Conservation (phyloP, 1,139 yeast genomes). For the Tardiomyces blankii region DNA sequence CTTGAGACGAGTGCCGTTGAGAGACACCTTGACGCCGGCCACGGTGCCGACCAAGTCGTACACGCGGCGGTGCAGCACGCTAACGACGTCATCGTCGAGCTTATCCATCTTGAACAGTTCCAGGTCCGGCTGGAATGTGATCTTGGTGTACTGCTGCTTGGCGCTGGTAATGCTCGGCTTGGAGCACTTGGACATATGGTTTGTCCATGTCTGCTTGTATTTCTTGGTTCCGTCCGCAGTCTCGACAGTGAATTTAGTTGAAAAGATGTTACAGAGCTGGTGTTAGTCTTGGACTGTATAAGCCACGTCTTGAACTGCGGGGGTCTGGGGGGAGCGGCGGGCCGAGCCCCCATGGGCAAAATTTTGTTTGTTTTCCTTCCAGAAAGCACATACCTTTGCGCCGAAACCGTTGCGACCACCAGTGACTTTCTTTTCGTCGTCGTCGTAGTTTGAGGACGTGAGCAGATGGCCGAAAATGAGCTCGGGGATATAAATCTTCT, state of each 20-base stretch:
- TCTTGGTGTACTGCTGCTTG: constrained; percentile 70
- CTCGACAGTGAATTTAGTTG: constrained; percentile 77
- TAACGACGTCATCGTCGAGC: constrained; percentile 70
- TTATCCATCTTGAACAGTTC: constrained; percentile 71
- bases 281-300: neutral
- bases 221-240: constrained; percentile 69
- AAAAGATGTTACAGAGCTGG: constrained; percentile 75
- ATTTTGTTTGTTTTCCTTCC: no score
- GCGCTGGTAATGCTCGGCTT: constrained; percentile 62
- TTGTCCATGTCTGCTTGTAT: constrained; percentile 76
- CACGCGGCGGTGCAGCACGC: constrained; percentile 86
- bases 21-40: constrained; percentile 65
- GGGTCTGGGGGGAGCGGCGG: no score
- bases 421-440: constrained; percentile 86
- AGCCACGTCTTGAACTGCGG: no score
- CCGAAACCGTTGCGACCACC: constrained; percentile 99
- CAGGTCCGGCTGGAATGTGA: constrained; percentile 84
- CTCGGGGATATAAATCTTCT: constrained; percentile 89
- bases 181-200: constrained; percentile 72
- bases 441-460: constrained; percentile 94
- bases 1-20: constrained; percentile 65
- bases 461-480: constrained; percentile 90
- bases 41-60: constrained; percentile 95
- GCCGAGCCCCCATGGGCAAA: no score
- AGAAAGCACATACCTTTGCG: constrained; percentile 45